Base-by-base conservation (phyloP, 116 monocot genomes). In the Cymodocea nodosa region DNA sequence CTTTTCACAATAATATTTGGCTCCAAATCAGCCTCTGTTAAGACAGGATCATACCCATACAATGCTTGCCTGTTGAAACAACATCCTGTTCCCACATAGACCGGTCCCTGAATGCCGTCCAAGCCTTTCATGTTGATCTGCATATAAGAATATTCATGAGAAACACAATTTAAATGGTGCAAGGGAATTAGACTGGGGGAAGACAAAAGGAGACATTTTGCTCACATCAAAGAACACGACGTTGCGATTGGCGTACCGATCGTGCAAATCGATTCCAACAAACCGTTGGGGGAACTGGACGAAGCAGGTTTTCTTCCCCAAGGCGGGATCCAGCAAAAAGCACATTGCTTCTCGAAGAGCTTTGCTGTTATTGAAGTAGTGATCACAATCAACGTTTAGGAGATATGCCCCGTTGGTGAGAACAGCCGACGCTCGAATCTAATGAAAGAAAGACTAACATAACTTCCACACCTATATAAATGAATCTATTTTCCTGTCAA, bases 81-180 rank as follows among this genome's bases (percentile, higher is more conserved):
- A 23, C 84, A 84, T 15, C 94, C 94, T 0, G 94, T 94, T 5
- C 94, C 94, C 3, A 94, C 94, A 35, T 89, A 94, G 10, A 94
- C 94, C 11, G 94, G 94, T 0, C 94, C 94, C 80, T 94, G 94
- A 63, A 94, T 64, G n/a, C 89, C 85, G n/a, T n/a, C n/a, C n/a
- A n/a, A n/a, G n/a, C n/a, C n/a, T n/a, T n/a, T n/a, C n/a, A n/a
- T n/a, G n/a, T 75, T 89, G 85, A 59, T 85, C 82, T 3, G 85
- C 89, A 55, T 90, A 85, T 85, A 90, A 85, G 64, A 85, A 85
- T 59, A 87, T 84, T 87, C 87, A 75, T 20, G 57, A 51, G 58
- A 68, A n/a, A n/a, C n/a, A n/a, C n/a, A n/a, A n/a, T n/a, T n/a
- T n/a, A n/a, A n/a, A n/a, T n/a, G n/a, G n/a, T n/a, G n/a, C n/a